A percentile compares a stretch with the other conserved stretches of the same genome.
These are phyloP conservation scores for Fraxinus latifolia DNA, from an alignment of 305 asterid genomes.

Conservation along the genomic window DNA sequence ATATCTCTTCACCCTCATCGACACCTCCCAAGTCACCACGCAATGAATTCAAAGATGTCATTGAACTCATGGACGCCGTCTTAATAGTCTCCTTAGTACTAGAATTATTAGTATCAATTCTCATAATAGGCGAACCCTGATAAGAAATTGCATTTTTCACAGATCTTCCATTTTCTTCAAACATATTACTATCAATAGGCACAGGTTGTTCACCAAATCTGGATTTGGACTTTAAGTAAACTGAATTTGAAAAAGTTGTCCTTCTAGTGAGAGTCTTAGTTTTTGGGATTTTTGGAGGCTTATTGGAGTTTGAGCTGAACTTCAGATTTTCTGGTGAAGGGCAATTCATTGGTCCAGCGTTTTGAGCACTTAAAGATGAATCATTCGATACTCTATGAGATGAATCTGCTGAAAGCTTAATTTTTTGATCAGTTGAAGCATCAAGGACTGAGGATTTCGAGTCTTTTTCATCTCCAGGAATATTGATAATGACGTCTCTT, in stretches of 20 bases:
- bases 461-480: background rate
- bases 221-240: background rate
- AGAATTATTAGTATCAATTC: background rate
- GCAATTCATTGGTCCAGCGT: background rate
- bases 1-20: constrained; percentile 42
- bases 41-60: background rate
- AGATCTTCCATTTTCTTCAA: background rate
- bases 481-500: background rate
- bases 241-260: background rate
- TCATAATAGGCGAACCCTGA: background rate
- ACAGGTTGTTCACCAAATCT: constrained; percentile 1
- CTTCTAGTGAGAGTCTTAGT: background rate
- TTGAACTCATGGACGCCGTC: background rate
- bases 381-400: background rate
- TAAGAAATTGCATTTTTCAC: background rate
- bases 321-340: background rate
- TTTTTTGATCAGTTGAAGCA: background rate
- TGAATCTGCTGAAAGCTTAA: background rate
- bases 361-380: background rate
- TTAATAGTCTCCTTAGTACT: background rate
- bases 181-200: background rate
- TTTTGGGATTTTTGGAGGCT: background rate
- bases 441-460: background rate
- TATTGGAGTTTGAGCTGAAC: background rate
- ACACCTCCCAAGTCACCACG: constrained; percentile 16